Evolutionary conservation across 129 eudicot species (phyloP).

Genomic region (Saposhnikovia divaricata): DNA sequence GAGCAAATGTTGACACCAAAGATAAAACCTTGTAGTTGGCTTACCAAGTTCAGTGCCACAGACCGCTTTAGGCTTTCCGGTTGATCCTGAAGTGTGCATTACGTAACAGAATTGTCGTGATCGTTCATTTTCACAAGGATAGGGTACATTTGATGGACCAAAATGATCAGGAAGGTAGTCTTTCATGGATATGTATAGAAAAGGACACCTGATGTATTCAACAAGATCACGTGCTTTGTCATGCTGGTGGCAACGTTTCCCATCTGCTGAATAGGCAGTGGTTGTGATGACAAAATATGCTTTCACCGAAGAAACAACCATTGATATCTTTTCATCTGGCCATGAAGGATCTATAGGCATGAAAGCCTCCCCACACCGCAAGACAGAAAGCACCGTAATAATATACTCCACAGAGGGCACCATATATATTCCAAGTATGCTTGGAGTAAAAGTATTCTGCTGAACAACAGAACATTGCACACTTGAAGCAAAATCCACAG

Average conservation of each 20-base stretch:
- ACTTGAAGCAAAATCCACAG: slow-evolving; percentile 6
- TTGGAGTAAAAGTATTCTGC: slow-evolving; percentile 25
- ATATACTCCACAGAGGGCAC: slow-evolving; percentile 82
- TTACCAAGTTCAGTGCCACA: slow-evolving; percentile 85
- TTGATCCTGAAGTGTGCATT: slow-evolving; percentile 95
- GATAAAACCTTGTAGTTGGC: background rate
- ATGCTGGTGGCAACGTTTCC: slow-evolving; percentile 25
- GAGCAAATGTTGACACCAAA: background rate
- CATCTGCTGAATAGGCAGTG: slow-evolving; percentile 29
- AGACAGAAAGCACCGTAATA: slow-evolving; percentile 58
- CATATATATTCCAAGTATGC: slow-evolving; percentile 72
- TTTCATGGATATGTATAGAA: slow-evolving; percentile 35
- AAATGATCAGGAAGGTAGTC: slow-evolving; percentile 21
- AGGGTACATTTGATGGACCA: slow-evolving; percentile 24
- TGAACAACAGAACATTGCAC: slow-evolving; percentile 7
- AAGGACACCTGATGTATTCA: slow-evolving; percentile 33
- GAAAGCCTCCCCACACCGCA: slow-evolving; percentile 86
- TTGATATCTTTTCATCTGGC: slow-evolving; percentile 64
- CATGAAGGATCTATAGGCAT: slow-evolving; percentile 88
- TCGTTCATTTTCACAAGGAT: slow-evolving; percentile 59
- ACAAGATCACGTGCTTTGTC: slow-evolving; percentile 41
- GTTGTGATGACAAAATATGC: slow-evolving; percentile 52
- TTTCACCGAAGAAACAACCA: slow-evolving; percentile 54
- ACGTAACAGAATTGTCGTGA: slow-evolving; percentile 58
- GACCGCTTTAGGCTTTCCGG: slow-evolving; percentile 90